Evolutionary conservation across 2,329 filamentous ascomycete genomes (phyloP).

Genomic region (Alternaria solani): DNA sequence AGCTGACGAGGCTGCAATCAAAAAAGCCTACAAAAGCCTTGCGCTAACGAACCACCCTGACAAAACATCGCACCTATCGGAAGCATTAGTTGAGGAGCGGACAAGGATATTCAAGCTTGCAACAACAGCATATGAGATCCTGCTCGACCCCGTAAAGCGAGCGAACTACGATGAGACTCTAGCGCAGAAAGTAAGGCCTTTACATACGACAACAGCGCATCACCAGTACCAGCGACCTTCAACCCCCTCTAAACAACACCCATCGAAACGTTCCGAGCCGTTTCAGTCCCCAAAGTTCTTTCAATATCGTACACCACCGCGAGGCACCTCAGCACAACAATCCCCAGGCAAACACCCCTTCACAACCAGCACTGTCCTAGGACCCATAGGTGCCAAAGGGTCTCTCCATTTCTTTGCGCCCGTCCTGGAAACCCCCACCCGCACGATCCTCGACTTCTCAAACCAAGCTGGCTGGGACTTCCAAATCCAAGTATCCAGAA

Average conservation of each 20-base stretch:
- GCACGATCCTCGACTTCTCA: slow-evolving; percentile 3
- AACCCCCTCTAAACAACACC: accelerated
- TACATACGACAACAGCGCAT: background rate
- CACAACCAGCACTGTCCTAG: background rate
- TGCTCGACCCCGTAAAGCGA: background rate
- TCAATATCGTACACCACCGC: background rate
- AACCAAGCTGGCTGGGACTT: slow-evolving; percentile 13
- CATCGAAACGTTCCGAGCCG: background rate
- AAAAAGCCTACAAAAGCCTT: slow-evolving; percentile 7
- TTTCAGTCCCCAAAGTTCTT: background rate
- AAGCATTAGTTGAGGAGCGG: background rate
- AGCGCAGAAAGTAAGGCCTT: background rate
- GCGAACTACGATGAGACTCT: background rate
- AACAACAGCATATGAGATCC: slow-evolving; percentile 1
- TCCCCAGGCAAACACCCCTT: background rate
- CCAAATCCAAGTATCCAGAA: background rate
- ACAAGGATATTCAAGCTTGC: slow-evolving; percentile 7
- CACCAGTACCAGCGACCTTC: background rate
- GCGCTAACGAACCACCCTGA: slow-evolving; percentile 15
- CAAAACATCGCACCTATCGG: slow-evolving; percentile 14
- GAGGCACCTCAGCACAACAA: background rate
- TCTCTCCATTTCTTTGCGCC: slow-evolving; percentile 1
- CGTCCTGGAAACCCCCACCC: background rate
- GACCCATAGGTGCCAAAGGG: background rate
- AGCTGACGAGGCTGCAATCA: slow-evolving; percentile 6